Base-by-base conservation (phyloP, 2,329 filamentous ascomycete genomes). In the Stagonosporopsis cucurbitacearum region DNA sequence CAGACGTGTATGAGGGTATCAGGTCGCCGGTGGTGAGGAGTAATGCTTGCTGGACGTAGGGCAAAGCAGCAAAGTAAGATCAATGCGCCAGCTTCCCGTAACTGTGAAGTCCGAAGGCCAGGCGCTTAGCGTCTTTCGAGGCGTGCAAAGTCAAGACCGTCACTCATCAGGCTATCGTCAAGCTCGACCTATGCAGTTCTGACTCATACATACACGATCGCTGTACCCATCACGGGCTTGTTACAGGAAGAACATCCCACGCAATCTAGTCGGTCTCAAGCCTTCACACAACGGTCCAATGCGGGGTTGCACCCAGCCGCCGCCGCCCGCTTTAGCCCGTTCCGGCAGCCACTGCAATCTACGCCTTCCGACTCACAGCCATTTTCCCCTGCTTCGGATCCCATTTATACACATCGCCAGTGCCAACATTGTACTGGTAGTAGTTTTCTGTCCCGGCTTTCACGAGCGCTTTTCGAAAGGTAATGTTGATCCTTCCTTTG, bases 401-500 rank as follows among this genome's bases (percentile, higher is more conserved):
- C 90, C 90, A 93, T 65, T 81, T 82, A 72, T 86, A 88, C n/a
- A 88, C 83, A 1, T 78, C 81, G 0, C 90, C 90, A 35, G 75
- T 81, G 0, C 90, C 90, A 46, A 93, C 88, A 75, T 94, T 94
- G 75, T 94, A 94, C 68, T 86, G 85, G 73, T 94, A 92, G 73
- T 94, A 93, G 73, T 94, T 94, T 66, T 91, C 87, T 25, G 89
- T 93, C 1, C 89, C 90, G 3, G 79, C 88, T 63, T 83, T 88
- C 20, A 89, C 81, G 79, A 91, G 81, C 20, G 88, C 90, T 62
- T 82, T 83, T 25, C 90, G 79, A 69, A 93, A 91, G 0, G 91
- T 94, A 60, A 94, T 92, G 68, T 94, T 94, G 64, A 82, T 81
- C 22, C 86, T 84, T 26, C 88, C 87, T 46, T 82, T 82, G 26